These are phyloP conservation scores for Williopsis jadinii DNA, from an alignment of 1,139 yeast species.

Conservation along the genomic window DNA sequence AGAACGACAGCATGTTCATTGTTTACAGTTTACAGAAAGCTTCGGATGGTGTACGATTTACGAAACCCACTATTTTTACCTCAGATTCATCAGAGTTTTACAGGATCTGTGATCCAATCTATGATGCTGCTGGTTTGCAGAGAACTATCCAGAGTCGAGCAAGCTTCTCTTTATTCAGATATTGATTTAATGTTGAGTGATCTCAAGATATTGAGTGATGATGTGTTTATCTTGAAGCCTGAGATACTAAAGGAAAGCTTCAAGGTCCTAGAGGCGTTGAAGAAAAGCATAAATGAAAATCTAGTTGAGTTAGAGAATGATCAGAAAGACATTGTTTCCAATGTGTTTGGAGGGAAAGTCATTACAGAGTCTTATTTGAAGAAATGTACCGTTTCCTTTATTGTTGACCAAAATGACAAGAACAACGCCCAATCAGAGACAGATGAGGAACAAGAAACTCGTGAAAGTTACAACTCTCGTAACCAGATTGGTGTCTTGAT, in stretches of 20 bases:
- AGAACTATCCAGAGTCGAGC: conserved; percentile 14
- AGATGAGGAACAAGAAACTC: conserved; percentile 2
- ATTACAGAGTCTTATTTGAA: conserved; percentile 24
- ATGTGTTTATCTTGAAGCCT: conserved; percentile 20
- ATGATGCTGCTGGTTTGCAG: conserved; percentile 21
- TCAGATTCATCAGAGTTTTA: conserved; percentile 24
- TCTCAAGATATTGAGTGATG: conserved; percentile 16
- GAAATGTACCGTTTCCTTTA: conserved; percentile 23
- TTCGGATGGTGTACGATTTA: conserved; percentile 19
- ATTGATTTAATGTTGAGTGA: conserved; percentile 23
- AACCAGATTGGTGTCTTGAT: conserved; percentile 18
- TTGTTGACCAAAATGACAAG: conserved; percentile 15
- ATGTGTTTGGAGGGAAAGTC: conserved; percentile 26
- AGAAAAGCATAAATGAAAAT: conserved; percentile 18
- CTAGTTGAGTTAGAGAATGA: conserved; percentile 20
- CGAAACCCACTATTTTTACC: conserved; percentile 20
- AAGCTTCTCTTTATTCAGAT: conserved; percentile 18
- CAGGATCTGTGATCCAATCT: conserved; percentile 24
- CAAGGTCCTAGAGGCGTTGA: conserved; percentile 21
- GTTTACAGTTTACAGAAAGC: conserved; percentile 21
- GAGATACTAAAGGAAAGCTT: conserved; percentile 24
- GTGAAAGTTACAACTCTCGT: conserved; percentile 10
- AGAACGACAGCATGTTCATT: conserved; percentile 20
- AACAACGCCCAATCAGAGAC: conserved; percentile 3
- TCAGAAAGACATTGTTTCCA: conserved; percentile 23